These are phyloP conservation scores for Phyllosticta capitalensis DNA, from an alignment of 2,329 filamentous ascomycete species.

Conservation along the genomic window DNA sequence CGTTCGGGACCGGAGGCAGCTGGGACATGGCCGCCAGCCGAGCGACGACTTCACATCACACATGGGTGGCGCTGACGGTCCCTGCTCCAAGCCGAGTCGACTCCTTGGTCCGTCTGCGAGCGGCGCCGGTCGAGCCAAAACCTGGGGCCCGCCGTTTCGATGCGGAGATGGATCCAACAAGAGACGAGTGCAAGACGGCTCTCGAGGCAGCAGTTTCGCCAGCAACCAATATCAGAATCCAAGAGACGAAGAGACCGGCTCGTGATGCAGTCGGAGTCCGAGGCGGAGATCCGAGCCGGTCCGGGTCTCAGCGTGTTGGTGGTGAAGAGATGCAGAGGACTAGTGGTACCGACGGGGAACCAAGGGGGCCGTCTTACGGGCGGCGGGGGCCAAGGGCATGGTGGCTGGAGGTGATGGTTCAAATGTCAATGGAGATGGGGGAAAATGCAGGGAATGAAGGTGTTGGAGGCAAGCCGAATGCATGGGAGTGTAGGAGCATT, in stretches of 20 bases:
- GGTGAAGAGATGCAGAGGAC: background rate
- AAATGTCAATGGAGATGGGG: too few species aligned
- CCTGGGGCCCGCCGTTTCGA: background rate
- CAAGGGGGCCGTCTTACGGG: background rate
- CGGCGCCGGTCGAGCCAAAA: background rate
- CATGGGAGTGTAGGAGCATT: background rate
- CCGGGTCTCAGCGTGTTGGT: background rate
- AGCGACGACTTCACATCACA: too few species aligned
- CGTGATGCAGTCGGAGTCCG: background rate
- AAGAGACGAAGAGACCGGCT: background rate
- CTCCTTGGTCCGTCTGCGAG: background rate
- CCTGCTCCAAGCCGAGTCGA: background rate
- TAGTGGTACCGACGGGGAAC: background rate
- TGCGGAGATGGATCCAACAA: background rate
- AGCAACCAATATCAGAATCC: background rate
- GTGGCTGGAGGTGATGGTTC: too few species aligned
- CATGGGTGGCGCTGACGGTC: background rate
- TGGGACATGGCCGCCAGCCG: too few species aligned
- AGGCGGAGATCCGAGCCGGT: constrained; percentile 4
- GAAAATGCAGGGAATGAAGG: too few species aligned
- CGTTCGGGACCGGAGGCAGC: background rate
- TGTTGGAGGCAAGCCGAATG: too few species aligned
- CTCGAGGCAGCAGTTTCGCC: background rate
- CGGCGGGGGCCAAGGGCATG: too few species aligned
- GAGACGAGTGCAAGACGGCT: background rate